These are phyloP conservation scores for Physcomitrium patens DNA, from an alignment of 225 moss, liverwort and hornwort genomes.

Conservation along the genomic window DNA sequence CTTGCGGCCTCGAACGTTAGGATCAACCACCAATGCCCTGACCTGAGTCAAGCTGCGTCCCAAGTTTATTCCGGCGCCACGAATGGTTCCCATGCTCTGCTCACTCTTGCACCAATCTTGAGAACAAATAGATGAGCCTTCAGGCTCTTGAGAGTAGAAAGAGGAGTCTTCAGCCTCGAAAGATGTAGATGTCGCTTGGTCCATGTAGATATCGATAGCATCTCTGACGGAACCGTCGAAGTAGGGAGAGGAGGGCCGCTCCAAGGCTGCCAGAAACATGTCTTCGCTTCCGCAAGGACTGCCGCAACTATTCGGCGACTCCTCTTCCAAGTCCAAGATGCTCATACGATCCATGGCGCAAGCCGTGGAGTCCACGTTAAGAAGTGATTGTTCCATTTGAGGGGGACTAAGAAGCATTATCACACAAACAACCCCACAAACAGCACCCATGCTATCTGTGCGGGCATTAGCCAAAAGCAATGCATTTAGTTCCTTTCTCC, in stretches of 20 bases:
- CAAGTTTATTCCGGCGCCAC: constrained; percentile 6
- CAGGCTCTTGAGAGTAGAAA: constrained; percentile 46
- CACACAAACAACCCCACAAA: constrained; percentile 46
- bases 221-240: constrained; percentile 40
- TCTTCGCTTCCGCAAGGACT: constrained; percentile 38
- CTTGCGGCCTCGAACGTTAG: constrained; percentile 42
- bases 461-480: constrained; percentile 44
- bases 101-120: constrained; percentile 70
- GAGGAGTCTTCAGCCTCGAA: constrained; percentile 42
- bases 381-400: constrained; percentile 12
- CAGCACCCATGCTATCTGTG: constrained; percentile 36
- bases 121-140: constrained; percentile 51
- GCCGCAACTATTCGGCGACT: background rate
- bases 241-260: constrained; percentile 36
- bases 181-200: constrained; percentile 1
- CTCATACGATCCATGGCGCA: constrained; percentile 37
- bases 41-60: constrained; percentile 37
- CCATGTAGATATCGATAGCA: constrained; percentile 33
- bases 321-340: constrained; percentile 41
- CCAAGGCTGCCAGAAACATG: constrained; percentile 35
- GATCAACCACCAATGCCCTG: constrained; percentile 51
- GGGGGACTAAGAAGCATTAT: constrained; percentile 40
- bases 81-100: constrained; percentile 33
- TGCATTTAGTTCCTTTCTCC: constrained; percentile 45
- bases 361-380: constrained; percentile 42